These are phyloP conservation scores for Clonostachys chloroleuca DNA, from an alignment of 2,329 filamentous ascomycete species.

Conservation along the genomic window DNA sequence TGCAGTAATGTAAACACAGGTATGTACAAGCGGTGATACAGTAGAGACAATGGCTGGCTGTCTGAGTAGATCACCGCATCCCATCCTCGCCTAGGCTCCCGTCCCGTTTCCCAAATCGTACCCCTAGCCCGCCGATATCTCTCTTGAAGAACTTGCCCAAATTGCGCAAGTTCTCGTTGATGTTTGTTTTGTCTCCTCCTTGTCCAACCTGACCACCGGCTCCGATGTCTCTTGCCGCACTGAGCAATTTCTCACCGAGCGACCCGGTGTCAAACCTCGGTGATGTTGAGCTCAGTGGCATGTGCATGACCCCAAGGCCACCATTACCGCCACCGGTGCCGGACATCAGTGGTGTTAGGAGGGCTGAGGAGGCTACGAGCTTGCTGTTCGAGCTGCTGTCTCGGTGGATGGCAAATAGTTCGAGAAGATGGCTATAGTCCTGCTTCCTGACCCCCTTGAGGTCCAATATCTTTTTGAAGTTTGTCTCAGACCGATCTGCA, in stretches of 20 bases:
- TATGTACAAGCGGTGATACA: not conserved
- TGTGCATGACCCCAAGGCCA: slow-evolving; percentile 15
- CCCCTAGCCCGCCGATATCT: slow-evolving; percentile 74
- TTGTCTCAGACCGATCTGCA: slow-evolving; percentile 84
- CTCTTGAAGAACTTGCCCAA: slow-evolving; percentile 95
- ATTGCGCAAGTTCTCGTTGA: slow-evolving; percentile 93
- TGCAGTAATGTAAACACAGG: not conserved
- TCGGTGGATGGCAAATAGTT: slow-evolving; percentile 77
- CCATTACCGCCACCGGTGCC: slow-evolving; percentile 28
- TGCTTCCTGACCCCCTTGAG: slow-evolving; percentile 86
- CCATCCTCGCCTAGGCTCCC: slow-evolving; percentile 25
- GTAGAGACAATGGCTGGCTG: not conserved
- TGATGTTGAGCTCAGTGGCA: not conserved
- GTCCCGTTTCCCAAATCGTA: slow-evolving; percentile 64
- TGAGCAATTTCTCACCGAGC: slow-evolving; percentile 84
- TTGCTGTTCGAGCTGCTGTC: slow-evolving; percentile 70
- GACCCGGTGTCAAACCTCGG: slow-evolving; percentile 74
- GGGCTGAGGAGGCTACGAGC: slow-evolving; percentile 64
- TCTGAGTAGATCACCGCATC: slow-evolving; percentile 10
- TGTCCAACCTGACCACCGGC: slow-evolving; percentile 23
- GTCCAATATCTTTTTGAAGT: slow-evolving; percentile 95
- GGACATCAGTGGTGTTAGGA: slow-evolving; percentile 64
- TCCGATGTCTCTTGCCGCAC: slow-evolving; percentile 81
- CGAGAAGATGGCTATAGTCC: slow-evolving; percentile 78
- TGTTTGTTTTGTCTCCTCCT: slow-evolving; percentile 56